phyloP scores from a whole-genome alignment of 495 filamentous ascomycete species.

The Glutinoglossum americanum region DNA sequence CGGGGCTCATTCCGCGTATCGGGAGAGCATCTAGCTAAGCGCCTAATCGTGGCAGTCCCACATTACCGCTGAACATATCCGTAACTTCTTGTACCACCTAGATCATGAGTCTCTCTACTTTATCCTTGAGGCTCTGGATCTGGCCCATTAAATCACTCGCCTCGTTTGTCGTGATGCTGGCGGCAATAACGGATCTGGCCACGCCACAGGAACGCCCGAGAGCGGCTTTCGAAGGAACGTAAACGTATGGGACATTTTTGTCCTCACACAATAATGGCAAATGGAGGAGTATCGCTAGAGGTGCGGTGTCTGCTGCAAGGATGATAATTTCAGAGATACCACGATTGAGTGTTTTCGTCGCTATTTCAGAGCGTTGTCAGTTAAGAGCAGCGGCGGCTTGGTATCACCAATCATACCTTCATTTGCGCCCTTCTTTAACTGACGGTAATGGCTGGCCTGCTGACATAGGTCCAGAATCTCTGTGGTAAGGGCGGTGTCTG shows the following conservation, averaged over 20 bases:
- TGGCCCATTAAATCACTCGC: slow-evolving; percentile 66
- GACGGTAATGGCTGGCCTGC: slow-evolving; percentile 62
- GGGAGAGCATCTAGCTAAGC: neutral
- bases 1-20: too few species aligned
- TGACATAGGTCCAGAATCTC: slow-evolving; percentile 74
- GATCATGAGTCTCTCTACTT: slow-evolving; percentile 93
- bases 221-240: slow-evolving; percentile 45
- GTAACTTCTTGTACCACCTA: slow-evolving; percentile 14
- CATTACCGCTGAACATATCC: neutral
- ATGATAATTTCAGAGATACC: slow-evolving; percentile 77
- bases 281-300: slow-evolving; percentile 80
- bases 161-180: slow-evolving; percentile 82
- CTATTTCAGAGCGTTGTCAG: slow-evolving; percentile 13
- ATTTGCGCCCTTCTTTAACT: slow-evolving; percentile 73
- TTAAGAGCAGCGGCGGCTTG: neutral
- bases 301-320: slow-evolving; percentile 68
- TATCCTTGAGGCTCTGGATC: slow-evolving; percentile 72
- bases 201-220: slow-evolving; percentile 75
- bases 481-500: slow-evolving; percentile 58
- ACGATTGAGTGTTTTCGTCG: slow-evolving; percentile 75
- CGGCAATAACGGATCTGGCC: slow-evolving; percentile 65
- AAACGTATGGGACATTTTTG: slow-evolving; percentile 55
- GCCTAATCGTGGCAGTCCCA: neutral
- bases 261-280: slow-evolving; percentile 73
- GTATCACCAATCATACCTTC: slow-evolving; percentile 15